Percentiles rank a stretch among this genome's conserved stretches.
Evolutionary conservation across 305 asterid genomes (phyloP).

Genomic region (Solanum hybrid): DNA sequence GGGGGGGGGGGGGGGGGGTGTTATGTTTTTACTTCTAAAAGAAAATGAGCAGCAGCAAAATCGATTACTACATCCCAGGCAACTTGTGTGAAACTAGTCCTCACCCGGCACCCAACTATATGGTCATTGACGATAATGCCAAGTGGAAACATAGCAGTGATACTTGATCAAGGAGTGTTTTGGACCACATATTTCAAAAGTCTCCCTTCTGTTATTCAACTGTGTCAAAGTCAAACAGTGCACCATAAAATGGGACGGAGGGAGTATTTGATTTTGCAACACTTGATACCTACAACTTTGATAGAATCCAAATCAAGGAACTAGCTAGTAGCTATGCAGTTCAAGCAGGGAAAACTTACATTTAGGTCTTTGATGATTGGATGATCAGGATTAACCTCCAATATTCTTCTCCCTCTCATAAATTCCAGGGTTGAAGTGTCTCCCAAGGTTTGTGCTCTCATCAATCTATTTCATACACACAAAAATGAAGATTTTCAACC

Average conservation of each 20-base stretch:
- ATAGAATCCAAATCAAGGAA: background rate
- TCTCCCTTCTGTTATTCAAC: background rate
- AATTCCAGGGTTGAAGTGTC: slow-evolving; percentile 89
- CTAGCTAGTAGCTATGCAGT: background rate
- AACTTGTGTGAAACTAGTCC: background rate
- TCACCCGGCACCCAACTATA: background rate
- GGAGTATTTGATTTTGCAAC: background rate
- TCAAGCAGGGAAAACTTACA: slow-evolving; percentile 27
- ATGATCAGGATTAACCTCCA: slow-evolving; percentile 94
- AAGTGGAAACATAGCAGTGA: background rate
- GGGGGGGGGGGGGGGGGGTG: background rate
- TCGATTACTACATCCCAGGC: background rate
- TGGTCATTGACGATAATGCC: background rate
- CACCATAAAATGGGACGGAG: background rate
- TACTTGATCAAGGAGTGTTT: background rate
- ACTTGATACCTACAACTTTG: background rate
- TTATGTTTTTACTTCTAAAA: background rate
- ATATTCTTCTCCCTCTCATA: slow-evolving; percentile 95
- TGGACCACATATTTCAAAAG: background rate
- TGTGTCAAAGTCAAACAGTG: background rate
- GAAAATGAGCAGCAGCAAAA: background rate
- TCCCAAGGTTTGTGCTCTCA: slow-evolving; percentile 97
- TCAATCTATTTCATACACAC: slow-evolving; percentile 38
- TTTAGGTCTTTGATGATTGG: slow-evolving; percentile 89
- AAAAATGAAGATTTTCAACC: background rate